phyloP scores from a whole-genome alignment of 768 basidiomycete genomes.

The Xanthoconium purpureum region DNA sequence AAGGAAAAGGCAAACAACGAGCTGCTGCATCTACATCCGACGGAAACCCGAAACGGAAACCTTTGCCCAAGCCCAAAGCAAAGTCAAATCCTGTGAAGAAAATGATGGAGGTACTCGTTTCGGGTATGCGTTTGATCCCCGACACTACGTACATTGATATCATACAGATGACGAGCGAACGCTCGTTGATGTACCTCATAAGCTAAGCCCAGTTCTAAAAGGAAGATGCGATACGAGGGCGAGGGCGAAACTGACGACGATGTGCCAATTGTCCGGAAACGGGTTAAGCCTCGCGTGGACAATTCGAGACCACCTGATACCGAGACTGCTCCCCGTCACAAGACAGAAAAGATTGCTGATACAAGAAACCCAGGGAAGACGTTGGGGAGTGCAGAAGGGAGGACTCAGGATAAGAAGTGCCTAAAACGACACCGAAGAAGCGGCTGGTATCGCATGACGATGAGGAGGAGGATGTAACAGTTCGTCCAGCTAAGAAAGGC shows the following conservation, averaged over 20 bases:
- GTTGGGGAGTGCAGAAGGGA: not conserved
- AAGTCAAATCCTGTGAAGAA: constrained; percentile 7
- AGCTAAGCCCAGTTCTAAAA: not conserved
- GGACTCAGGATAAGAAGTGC: not conserved
- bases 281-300: not conserved
- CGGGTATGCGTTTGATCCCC: constrained; percentile 7
- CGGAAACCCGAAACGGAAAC: constrained; percentile 3
- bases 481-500: constrained; percentile 16
- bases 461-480: not conserved
- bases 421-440: constrained; percentile 4
- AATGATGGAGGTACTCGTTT: constrained; percentile 8
- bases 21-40: not conserved
- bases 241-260: constrained; percentile 4
- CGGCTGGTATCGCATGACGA: constrained; percentile 1
- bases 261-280: not conserved
- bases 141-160: not conserved
- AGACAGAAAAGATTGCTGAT: not conserved
- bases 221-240: not conserved
- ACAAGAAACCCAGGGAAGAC: not conserved
- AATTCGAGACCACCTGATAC: not conserved
- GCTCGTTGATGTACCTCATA: constrained; percentile 23
- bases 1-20: constrained; percentile 8
- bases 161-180: constrained; percentile 29
- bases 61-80: not conserved
- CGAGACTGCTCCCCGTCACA: not conserved